Evolutionary conservation across 768 basidiomycete species (phyloP).

Genomic region (Tricholoma sp.): DNA sequence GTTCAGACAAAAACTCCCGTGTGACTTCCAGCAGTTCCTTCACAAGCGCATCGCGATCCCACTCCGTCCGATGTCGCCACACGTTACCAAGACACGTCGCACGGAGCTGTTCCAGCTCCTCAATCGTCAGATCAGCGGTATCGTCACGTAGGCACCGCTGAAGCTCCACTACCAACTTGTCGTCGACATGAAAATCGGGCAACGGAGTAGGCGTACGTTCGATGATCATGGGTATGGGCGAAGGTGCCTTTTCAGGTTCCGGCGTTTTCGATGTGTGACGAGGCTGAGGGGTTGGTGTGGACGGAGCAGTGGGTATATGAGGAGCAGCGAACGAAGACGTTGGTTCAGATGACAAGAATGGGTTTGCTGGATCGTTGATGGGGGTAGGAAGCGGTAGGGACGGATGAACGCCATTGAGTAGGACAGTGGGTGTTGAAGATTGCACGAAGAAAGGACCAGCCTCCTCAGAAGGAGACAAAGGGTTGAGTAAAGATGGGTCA

Average conservation of each 20-base stretch:
- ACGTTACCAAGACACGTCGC: conserved; percentile 74
- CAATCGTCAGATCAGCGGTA: conserved; percentile 66
- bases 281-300: conserved; percentile 10
- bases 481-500: conserved; percentile 49
- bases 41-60: conserved; percentile 73
- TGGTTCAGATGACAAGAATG: conserved; percentile 12
- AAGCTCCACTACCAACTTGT: conserved; percentile 44
- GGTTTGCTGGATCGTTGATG: conserved; percentile 13
- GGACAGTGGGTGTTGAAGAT: neutral
- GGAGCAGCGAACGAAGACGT: conserved; percentile 6
- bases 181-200: conserved; percentile 72
- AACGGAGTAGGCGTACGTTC: conserved; percentile 64
- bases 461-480: conserved; percentile 29
- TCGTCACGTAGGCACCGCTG: conserved; percentile 39
- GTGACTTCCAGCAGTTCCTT: conserved; percentile 53
- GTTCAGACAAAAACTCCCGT: conserved; percentile 62
- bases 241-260: conserved; percentile 13
- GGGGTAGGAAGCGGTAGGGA: conserved; percentile 5
- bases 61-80: conserved; percentile 79
- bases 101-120: conserved; percentile 91
- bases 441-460: conserved; percentile 18
- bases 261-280: conserved; percentile 15
- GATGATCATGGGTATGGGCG: conserved; percentile 41
- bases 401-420: neutral
- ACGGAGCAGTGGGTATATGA: conserved; percentile 15